Percentiles rank a stretch among this genome's conserved stretches.
Evolutionary conservation across 169 alveolate genomes (phyloP).

Genomic region (Theileria equi): DNA sequence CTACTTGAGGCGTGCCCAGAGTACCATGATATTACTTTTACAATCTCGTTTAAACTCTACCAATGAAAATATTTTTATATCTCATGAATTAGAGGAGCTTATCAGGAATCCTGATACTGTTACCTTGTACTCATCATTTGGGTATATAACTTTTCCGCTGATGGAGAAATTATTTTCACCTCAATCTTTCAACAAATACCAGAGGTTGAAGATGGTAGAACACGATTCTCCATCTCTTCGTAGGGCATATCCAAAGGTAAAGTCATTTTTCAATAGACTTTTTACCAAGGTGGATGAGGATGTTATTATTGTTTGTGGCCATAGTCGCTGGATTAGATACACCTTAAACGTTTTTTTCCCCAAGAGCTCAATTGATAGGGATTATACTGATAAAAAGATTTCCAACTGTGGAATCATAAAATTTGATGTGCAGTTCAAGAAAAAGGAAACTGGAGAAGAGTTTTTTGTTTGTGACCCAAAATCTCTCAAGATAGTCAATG

Average conservation of each 20-base stretch:
- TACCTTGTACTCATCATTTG: slow-evolving; percentile 24
- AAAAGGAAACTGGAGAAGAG: slow-evolving; percentile 13
- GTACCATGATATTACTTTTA: slow-evolving; percentile 46
- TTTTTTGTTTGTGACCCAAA: slow-evolving; percentile 20
- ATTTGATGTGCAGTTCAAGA: slow-evolving; percentile 13
- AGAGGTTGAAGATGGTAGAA: slow-evolving; percentile 19
- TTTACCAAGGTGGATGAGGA: slow-evolving; percentile 38
- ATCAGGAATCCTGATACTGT: slow-evolving; percentile 58
- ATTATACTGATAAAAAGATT: slow-evolving; percentile 10
- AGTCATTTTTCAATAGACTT: slow-evolving; percentile 37
- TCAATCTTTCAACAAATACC: slow-evolving; percentile 17
- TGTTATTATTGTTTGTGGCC: slow-evolving; percentile 50
- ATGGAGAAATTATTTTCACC: slow-evolving; percentile 48
- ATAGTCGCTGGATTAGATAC: slow-evolving; percentile 48
- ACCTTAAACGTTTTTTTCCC: slow-evolving; percentile 43
- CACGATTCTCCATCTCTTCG: background rate
- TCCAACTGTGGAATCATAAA: slow-evolving; percentile 24
- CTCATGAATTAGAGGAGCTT: slow-evolving; percentile 53
- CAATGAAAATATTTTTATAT: slow-evolving; percentile 18
- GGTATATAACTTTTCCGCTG: slow-evolving; percentile 33
- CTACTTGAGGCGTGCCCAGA: slow-evolving; percentile 61
- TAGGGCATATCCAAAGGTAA: slow-evolving; percentile 38
- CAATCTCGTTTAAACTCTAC: slow-evolving; percentile 42
- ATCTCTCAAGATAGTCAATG: slow-evolving; percentile 15
- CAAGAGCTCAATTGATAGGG: slow-evolving; percentile 20